A percentile compares a stretch with the other conserved stretches of the same genome.
phyloP scores from a whole-genome alignment of 192 early-diverging fungal genomes.

The Coemansia javaensis region DNA sequence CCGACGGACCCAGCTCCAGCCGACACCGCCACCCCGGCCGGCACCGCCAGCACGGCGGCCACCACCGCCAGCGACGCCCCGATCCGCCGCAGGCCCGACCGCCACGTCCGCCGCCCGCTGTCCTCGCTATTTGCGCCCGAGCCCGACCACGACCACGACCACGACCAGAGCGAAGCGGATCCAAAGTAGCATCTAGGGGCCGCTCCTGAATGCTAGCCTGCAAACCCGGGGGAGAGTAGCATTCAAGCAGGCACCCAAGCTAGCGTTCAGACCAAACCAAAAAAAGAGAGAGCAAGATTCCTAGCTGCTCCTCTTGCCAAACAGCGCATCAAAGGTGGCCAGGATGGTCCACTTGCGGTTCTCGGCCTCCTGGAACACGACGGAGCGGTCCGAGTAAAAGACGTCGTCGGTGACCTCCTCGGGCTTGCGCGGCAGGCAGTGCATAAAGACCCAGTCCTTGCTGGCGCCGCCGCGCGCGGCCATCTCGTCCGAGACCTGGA shows the following conservation, averaged over 20 bases:
- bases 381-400: constrained; percentile 83
- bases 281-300: not conserved
- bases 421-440: constrained; percentile 92
- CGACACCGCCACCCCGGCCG: no score
- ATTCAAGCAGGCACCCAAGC: no score
- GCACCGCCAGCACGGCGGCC: no score
- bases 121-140: constrained; percentile 13
- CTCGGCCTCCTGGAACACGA: constrained; percentile 96
- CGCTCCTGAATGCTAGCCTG: no score
- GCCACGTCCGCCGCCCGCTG: constrained; percentile 21
- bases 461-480: constrained; percentile 72
- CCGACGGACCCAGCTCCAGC: no score
- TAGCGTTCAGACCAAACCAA: no score
- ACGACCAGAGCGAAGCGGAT: no score
- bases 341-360: constrained; percentile 99
- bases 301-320: no score
- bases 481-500: constrained; percentile 84
- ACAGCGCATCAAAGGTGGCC: constrained; percentile 67
- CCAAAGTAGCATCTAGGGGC: no score
- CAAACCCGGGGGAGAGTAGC: no score
- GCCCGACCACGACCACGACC: not conserved
- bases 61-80: no score
- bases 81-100: constrained; percentile 4
- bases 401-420: constrained; percentile 98
- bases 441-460: constrained; percentile 94